phyloP scores from a whole-genome alignment of 176 grass and related monocot species.

The Luzula sylvatica region DNA sequence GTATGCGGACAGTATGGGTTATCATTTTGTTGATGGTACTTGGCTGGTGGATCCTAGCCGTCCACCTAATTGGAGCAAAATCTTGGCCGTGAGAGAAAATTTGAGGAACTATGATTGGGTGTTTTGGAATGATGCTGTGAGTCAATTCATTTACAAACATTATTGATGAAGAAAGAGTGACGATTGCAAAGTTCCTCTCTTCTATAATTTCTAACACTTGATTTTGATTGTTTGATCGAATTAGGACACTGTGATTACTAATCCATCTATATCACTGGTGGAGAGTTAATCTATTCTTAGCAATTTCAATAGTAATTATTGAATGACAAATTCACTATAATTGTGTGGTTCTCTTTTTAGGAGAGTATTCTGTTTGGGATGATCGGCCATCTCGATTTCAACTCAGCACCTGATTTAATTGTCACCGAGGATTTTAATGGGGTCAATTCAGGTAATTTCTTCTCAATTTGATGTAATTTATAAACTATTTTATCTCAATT shows the following conservation, averaged over 20 bases:
- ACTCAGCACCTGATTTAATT: slow-evolving; percentile 55
- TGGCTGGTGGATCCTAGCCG: slow-evolving; percentile 38
- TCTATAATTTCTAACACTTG: neutral
- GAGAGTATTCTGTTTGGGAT: slow-evolving; percentile 53
- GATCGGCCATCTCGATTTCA: slow-evolving; percentile 38
- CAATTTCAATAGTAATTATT: no score
- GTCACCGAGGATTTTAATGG: slow-evolving; percentile 68
- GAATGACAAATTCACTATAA: no score
- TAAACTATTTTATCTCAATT: no score
- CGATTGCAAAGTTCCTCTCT: neutral
- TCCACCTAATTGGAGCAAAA: slow-evolving; percentile 84
- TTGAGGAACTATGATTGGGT: slow-evolving; percentile 67
- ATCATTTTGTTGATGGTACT: slow-evolving; percentile 34
- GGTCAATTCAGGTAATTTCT: slow-evolving; percentile 63
- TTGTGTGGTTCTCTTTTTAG: neutral
- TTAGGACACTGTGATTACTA: slow-evolving; percentile 80
- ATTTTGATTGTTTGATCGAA: neutral
- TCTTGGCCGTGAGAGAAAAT: slow-evolving; percentile 41
- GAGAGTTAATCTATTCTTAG: no score
- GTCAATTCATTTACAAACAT: neutral
- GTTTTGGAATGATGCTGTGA: slow-evolving; percentile 88
- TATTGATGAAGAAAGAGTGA: neutral
- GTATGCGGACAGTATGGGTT: slow-evolving; percentile 44
- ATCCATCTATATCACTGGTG: slow-evolving; percentile 48
- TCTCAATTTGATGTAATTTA: neutral